These are phyloP conservation scores for Fusarium vanettenii DNA, from an alignment of 2,329 filamentous ascomycete genomes.

Conservation along the genomic window DNA sequence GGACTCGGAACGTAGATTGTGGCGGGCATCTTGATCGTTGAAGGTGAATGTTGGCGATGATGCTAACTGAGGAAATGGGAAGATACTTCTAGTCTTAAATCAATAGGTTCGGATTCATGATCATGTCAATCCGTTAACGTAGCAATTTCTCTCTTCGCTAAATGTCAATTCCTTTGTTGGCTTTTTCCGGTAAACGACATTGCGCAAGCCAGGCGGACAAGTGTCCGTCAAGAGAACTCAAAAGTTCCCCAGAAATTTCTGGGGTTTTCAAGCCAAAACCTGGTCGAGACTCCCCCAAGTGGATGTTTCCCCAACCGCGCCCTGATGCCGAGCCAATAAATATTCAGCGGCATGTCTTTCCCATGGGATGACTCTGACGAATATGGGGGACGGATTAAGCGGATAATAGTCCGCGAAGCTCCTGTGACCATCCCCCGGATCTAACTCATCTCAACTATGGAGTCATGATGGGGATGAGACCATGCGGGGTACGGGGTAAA, in stretches of 20 bases:
- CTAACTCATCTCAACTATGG: neutral
- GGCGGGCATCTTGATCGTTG: neutral
- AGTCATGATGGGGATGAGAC: neutral
- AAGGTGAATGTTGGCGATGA: neutral
- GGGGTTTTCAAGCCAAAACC: neutral
- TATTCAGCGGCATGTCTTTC: neutral
- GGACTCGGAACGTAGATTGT: neutral
- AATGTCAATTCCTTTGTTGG: neutral
- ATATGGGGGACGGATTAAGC: neutral
- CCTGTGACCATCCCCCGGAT: neutral
- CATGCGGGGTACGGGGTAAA: neutral
- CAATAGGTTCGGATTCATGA: neutral
- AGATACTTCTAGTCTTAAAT: neutral
- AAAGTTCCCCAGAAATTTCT: neutral
- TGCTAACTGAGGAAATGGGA: neutral
- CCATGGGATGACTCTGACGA: neutral
- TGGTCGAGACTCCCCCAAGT: neutral
- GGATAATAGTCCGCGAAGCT: neutral
- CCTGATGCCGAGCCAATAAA: neutral
- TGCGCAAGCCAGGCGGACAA: neutral
- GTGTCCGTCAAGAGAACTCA: neutral
- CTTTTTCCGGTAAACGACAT: neutral
- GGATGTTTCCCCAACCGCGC: neutral
- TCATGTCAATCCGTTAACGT: neutral
- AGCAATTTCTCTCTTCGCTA: neutral